Evolutionary conservation across 2,329 filamentous ascomycete species (phyloP).

Genomic region (Colletotrichum australisinense): DNA sequence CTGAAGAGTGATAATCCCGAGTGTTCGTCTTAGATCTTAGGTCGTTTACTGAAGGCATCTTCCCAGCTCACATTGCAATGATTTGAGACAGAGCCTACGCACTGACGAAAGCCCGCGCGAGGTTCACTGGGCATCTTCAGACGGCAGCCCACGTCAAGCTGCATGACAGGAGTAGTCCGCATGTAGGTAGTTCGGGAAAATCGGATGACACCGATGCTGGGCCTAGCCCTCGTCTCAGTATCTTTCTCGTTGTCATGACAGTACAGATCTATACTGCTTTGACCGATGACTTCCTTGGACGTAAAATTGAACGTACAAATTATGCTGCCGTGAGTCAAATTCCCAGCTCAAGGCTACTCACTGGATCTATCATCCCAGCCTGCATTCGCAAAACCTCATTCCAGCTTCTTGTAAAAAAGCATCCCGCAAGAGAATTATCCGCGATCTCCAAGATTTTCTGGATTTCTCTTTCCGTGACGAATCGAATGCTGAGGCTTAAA

Average conservation of each 20-base stretch:
- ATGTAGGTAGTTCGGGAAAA: no score
- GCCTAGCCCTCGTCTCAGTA: no score
- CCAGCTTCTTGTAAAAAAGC: background rate
- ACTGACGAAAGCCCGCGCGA: background rate
- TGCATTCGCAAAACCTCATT: background rate
- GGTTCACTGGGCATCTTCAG: background rate
- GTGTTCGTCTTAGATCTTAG: background rate
- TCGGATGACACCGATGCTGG: no score
- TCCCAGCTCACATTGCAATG: background rate
- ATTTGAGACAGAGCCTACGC: background rate
- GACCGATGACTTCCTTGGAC: no score
- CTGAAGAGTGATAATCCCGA: background rate
- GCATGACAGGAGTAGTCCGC: background rate
- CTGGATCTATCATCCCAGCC: background rate
- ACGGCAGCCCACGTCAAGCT: background rate
- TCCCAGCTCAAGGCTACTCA: no score
- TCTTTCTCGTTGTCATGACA: no score
- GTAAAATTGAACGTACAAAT: no score
- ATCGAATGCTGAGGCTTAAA: background rate
- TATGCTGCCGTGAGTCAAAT: no score
- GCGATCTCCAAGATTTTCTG: background rate
- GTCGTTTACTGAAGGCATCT: background rate
- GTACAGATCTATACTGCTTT: no score
- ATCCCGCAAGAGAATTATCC: background rate
- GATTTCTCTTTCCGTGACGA: background rate